These are phyloP conservation scores for Iberis pinnata DNA, from an alignment of 345 rosid species.

Conservation along the genomic window DNA sequence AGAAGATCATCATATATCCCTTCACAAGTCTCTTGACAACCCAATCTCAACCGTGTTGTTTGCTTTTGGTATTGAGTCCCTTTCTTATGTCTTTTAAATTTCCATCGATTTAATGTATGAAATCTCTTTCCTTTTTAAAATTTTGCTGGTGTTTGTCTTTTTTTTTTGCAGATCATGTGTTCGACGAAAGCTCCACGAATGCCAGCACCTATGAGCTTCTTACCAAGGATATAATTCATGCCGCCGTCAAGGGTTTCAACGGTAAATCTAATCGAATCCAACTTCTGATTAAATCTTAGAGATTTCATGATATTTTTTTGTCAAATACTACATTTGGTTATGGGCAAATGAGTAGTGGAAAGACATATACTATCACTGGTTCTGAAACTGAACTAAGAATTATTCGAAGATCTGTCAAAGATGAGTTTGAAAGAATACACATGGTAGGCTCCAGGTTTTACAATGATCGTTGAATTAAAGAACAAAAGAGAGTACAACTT, in stretches of 20 bases:
- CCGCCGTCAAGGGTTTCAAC: conserved; percentile 83
- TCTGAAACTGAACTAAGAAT: conserved; percentile 67
- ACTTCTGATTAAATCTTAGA: not conserved
- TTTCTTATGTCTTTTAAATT: not conserved
- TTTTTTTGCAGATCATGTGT: conserved; percentile 56
- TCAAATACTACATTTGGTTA: conserved; percentile 96
- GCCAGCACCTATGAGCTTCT: conserved; percentile 66
- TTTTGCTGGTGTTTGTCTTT: not conserved
- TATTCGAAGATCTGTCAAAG: conserved; percentile 64
- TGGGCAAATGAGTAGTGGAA: conserved; percentile 98
- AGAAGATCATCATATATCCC: conserved; percentile 76
- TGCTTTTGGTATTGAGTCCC: conserved; percentile 51
- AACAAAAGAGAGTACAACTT: not conserved
- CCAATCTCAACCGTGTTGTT: conserved; percentile 61
- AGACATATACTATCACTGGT: conserved; percentile 96
- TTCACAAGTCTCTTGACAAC: conserved; percentile 57
- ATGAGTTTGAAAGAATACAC: conserved; percentile 54
- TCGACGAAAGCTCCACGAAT: conserved; percentile 62
- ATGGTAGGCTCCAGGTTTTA: conserved; percentile 30
- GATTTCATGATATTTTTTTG: conserved; percentile 41
- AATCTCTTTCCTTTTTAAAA: not conserved
- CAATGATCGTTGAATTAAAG: not conserved
- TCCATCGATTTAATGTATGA: not conserved
- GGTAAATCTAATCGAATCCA: conserved; percentile 30
- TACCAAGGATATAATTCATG: conserved; percentile 62